Conservation (phyloP, 2,329 filamentous ascomycete genomes). For the Talaromyces rugulosus region DNA sequence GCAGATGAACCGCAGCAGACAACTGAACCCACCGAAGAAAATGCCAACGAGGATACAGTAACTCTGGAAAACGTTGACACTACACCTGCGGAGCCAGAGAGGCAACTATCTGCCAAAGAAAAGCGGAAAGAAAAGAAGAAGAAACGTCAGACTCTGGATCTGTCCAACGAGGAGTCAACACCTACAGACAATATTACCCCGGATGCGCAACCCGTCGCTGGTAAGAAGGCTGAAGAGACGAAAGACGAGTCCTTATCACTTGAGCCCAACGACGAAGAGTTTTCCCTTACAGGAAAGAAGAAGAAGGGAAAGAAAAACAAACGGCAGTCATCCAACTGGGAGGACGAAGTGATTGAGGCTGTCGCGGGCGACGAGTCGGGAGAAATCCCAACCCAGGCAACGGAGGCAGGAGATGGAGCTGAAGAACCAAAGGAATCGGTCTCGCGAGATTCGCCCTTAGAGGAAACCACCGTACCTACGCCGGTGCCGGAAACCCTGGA, state of each 20-base stretch:
- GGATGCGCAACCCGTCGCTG: not conserved
- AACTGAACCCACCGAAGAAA: not conserved
- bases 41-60: not conserved
- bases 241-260: slow-evolving; percentile 1
- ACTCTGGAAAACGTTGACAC: not conserved
- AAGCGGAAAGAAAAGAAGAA: slow-evolving; percentile 21
- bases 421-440: slow-evolving; percentile 12
- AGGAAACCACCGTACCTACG: slow-evolving; percentile 19
- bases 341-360: slow-evolving; percentile 16
- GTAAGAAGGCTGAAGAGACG: slow-evolving; percentile 16
- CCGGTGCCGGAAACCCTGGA: slow-evolving; percentile 21
- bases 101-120: slow-evolving; percentile 11
- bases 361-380: slow-evolving; percentile 14
- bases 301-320: slow-evolving; percentile 50
- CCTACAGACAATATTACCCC: slow-evolving; percentile 11
- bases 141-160: slow-evolving; percentile 20
- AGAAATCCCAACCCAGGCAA: not conserved
- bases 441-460: slow-evolving; percentile 14
- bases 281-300: slow-evolving; percentile 34
- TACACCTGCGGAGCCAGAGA: not conserved
- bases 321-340: slow-evolving; percentile 29
- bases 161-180: slow-evolving; percentile 18
- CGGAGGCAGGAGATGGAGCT: not conserved
- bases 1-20: not conserved
- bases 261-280: slow-evolving; percentile 5